Base-by-base conservation (phyloP, 306 rosid species). In the Macrotyloma uniflorum region DNA sequence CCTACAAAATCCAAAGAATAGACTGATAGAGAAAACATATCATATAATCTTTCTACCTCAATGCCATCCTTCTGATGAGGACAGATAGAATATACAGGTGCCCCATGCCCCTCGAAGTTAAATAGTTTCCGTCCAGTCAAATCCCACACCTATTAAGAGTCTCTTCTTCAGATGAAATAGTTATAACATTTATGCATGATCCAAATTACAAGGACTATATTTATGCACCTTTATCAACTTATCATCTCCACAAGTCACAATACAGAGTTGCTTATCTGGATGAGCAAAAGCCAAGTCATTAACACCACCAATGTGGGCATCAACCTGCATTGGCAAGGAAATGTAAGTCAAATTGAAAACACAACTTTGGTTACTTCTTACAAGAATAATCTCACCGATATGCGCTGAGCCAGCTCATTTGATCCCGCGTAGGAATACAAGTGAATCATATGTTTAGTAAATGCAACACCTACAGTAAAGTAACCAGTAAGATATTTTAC, bases 221-320 rank as follows among this genome's bases (percentile, higher is more conserved):
- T 30, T 78, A 58, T 42, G 68, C 67, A 91, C 98, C 94, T 89
- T 93, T 85, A 93, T 93, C 78, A 87, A 81, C 80, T 90, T 91
- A 64, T 93, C 98, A 67, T 93, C 98, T 32, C 98, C 98, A 73
- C 98, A 91, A 43, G 98, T 86, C 75, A 93, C 91, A 66, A 93
- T 80, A 79, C 93, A 91, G 12, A 84, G 93, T 79, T 91, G 91
- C 65, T 88, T 90, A 75, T 91, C 89, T 49, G 91, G 96, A 88
- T 91, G 83, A 70, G 97, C 97, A 87, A 93, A 93, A 54, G 93
- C 96, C 88, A 93, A 84, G 87, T 93, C 98, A 79, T 93, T 93
- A 82, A 93, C 98, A 14, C 87, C 78, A 70, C 98, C 98, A 74
- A 38, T 67, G 72, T 93, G 97, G 86, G 98, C 98, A 59, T 90